Base-by-base conservation (phyloP, 352 stramenopile genomes). In the Globisporangium sylvaticum region DNA sequence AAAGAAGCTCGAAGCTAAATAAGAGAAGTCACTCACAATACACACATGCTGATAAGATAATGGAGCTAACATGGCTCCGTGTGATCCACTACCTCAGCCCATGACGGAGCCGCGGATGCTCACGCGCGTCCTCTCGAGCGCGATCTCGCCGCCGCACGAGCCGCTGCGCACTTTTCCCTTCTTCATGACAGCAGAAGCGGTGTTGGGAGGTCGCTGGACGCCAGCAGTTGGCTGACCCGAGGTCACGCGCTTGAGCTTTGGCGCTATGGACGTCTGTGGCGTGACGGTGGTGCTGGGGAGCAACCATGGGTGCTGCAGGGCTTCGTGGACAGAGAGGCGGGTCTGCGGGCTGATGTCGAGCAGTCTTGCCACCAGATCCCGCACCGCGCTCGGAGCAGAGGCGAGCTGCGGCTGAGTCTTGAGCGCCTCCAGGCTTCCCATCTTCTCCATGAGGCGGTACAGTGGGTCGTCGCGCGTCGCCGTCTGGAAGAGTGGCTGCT, bases 301-400 rank as follows among this genome's bases (percentile, higher is more conserved):
- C 5, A 88, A 27, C 79, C 83, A 93, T 56, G 77, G 68, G 34
- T 93, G 84, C 32, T 79, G 77, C 55, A 89, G 68, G 18, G 80
- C 84, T 53, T 77, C 69, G 12, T 58, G 54, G 44, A 87, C 75
- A 8, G 78, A 87, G n/a, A 91, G 63, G 39, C 84, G 82, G 12
- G 70, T 70, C 20, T 68, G 60, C 20, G 83, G 71, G 29, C 80
- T 72, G 7, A 84, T 70, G 48, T 88, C 71, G 18, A 93, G 75
- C 20, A 93, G 67, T 25, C 73, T 67, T 54, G 56, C 63, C 8
- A 93, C 66, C 0, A 93, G 68, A 29, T 89, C 80, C 2, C 75
- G 32, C 20, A 88, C 71, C 1, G 25, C 66, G 7, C 24, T 32
- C 22, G 84, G 78, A 1, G 76, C 63, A 9, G 74, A 50, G 7